phyloP scores from a whole-genome alignment of 2,329 filamentous ascomycete species.

The Leptographium procerum region DNA sequence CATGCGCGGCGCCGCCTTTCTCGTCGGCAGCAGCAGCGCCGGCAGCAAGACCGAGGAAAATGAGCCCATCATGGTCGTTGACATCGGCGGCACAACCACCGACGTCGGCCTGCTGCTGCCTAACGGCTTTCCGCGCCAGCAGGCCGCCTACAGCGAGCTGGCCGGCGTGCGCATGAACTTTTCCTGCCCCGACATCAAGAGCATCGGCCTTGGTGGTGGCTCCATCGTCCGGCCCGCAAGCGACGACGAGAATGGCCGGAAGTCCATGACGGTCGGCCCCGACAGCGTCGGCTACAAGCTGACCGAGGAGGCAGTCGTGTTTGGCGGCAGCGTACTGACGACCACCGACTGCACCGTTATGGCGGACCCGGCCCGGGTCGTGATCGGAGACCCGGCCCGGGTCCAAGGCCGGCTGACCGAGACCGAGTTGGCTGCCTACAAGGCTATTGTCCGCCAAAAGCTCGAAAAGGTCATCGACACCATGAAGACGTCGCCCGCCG shows the following conservation, averaged over 20 bases:
- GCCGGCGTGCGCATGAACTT: constrained; percentile 53
- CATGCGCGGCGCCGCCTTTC: constrained; percentile 50
- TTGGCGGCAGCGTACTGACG: constrained; percentile 45
- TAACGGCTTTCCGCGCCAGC: constrained; percentile 52
- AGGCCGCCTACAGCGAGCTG: constrained; percentile 50
- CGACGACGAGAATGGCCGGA: constrained; percentile 9
- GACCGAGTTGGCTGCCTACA: constrained; percentile 24
- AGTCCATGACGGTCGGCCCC: constrained; percentile 17
- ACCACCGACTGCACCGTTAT: constrained; percentile 43
- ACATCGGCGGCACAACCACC: constrained; percentile 56
- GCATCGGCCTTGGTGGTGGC: constrained; percentile 48
- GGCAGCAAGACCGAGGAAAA: constrained; percentile 10
- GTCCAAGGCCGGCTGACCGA: constrained; percentile 20
- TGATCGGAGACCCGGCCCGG: constrained; percentile 29
- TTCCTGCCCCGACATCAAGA: constrained; percentile 45
- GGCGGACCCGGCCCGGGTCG: constrained; percentile 19
- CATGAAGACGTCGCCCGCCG: constrained; percentile 51
- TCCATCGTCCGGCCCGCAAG: constrained; percentile 36
- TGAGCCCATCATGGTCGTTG: constrained; percentile 45
- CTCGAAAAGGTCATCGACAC: constrained; percentile 46
- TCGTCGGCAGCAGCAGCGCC: constrained; percentile 28
- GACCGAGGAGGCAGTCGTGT: constrained; percentile 39
- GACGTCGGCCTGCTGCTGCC: constrained; percentile 50
- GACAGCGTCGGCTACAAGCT: constrained; percentile 28
- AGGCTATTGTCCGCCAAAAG: constrained; percentile 32